Evolutionary conservation across 257 asterid genomes (phyloP), one percentile per base, ranked within the genome.

Genomic region (Solanum neorickii): DNA sequence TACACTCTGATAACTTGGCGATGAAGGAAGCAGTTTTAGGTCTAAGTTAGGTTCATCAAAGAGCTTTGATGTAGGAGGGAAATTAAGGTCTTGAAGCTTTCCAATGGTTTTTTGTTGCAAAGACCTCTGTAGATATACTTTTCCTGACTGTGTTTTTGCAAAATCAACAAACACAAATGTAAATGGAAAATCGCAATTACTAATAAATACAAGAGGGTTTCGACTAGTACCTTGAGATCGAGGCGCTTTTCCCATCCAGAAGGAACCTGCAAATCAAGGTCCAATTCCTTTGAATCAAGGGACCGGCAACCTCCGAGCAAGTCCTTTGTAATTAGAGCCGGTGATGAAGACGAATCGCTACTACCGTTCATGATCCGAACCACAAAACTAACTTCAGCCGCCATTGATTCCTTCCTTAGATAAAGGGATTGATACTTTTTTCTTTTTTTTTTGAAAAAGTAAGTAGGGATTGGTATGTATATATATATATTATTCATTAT

Each of bases 241-340:
- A 96, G 97, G 59, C 96, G 94, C 82, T 96, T 96, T 87, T 96
- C 99, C 98, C 98, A 96, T 65, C 99, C 99, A 75, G 90, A 92
- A 31, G 99, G 99, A 14, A 94, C 99, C 65, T 95, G 97, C 93
- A 94, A 90, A 91, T 96, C 98, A 29, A 96, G 98, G 96, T 96
- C 98, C 86, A 96, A 42, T 84, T 96, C 99, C 73, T 94, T 92
- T 7, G 98, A 94, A 73, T 95, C 98, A 52, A 93, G 93, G 68
- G 91, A 87, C 18, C 90, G 88, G 83, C 93, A 87, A 1, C 95
- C 96, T 9, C 98, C 98, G 74, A 96, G 98, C 80, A 96, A 82
- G 92, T 96, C 98, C 62, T 96, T 87, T 0, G 99, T 96, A 84
- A 95, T 93, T 92, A 95, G 93, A 27, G 91, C 92, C 3, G 25